These are phyloP conservation scores for Calonectria hawksworthii DNA, from an alignment of 2,329 filamentous ascomycete species.

Conservation along the genomic window DNA sequence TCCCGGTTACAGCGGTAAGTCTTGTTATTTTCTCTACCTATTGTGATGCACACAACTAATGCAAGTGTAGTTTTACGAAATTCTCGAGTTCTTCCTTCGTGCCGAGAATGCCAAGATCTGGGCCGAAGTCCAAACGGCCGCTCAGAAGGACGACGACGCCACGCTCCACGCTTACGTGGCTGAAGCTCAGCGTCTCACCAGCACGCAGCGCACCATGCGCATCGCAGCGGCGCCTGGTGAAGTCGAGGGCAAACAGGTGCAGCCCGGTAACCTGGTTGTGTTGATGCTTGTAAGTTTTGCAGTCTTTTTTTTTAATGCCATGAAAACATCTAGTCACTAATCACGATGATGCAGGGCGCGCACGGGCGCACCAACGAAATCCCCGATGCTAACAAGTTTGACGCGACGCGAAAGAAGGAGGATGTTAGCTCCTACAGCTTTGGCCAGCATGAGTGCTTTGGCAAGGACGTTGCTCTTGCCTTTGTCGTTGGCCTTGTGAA, in stretches of 20 bases:
- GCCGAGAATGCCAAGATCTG: conserved; percentile 57
- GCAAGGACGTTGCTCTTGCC: conserved; percentile 55
- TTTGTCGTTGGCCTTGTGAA: conserved; percentile 59
- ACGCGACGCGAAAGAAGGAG: conserved; percentile 55
- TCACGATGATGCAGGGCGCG: conserved; percentile 46
- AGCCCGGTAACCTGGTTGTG: conserved; percentile 57
- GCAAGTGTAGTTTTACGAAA: conserved; percentile 58
- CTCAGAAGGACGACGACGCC: conserved; percentile 51
- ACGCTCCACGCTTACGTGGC: conserved; percentile 53
- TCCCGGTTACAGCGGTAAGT: conserved; percentile 55
- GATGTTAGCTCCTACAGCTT: conserved; percentile 60
- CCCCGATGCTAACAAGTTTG: conserved; percentile 55
- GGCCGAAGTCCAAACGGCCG: conserved; percentile 57
- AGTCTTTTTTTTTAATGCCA: rapidly evolving
- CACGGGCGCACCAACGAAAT: conserved; percentile 57
- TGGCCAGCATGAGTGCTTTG: conserved; percentile 62
- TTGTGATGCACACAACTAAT: neutral
- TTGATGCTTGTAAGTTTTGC: conserved; percentile 55
- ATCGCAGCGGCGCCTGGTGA: conserved; percentile 50
- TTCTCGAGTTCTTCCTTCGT: conserved; percentile 58
- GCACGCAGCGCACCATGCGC: conserved; percentile 55
- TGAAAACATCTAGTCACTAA: conserved; percentile 39
- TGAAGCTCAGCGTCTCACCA: conserved; percentile 59
- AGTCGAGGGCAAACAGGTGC: conserved; percentile 55
- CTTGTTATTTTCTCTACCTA: neutral